Evolutionary conservation across 306 rosid species (phyloP), one percentile per base, ranked within the genome.

Genomic region (Macrotyloma uniflorum): DNA sequence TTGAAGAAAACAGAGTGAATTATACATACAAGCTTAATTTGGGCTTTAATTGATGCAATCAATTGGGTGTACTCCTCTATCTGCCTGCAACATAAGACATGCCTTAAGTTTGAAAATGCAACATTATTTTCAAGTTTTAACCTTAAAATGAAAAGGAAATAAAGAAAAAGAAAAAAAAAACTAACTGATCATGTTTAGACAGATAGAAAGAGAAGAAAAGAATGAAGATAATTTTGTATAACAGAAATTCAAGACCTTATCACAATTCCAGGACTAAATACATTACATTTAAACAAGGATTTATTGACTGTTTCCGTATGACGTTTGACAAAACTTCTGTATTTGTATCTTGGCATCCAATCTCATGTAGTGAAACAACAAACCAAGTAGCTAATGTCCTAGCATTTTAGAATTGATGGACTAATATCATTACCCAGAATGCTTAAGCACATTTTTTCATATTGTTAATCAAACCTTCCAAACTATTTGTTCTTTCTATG

Each of bases 41-140:
- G 97, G 46, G 99, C 90, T 76, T 95, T 95, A 26, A 95, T 93
- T 23, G 97, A 91, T 38, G 99, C 98, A 83, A 93, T 89, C 70
- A 87, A 85, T 50, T 61, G 86, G 20, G 96, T 93, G 68, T 83
- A 93, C 76, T 91, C 98, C 80, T 93, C 96, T 75, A 89, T 84
- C 81, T 93, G 93, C 90, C 99, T 93, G 88, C 87, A 81, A 33
- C 58, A 70, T 1, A 68, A 67, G 69, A 30, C 35, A 70, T 23
- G 40, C 70, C 65, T 70, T 71, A 64, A 53, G 77, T 78, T 70
- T 8, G 36, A 69, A 63, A 47, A 58, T 54, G 19, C 55, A 74
- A 70, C 15, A 24, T 49, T 55, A 55, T 26, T 63, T 75, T 30
- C 42, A 61, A 6, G 67, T 61, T 61, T 32, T 65, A 75, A 65